Base-by-base conservation (phyloP, 306 rosid species). In the Malus orientalis region DNA sequence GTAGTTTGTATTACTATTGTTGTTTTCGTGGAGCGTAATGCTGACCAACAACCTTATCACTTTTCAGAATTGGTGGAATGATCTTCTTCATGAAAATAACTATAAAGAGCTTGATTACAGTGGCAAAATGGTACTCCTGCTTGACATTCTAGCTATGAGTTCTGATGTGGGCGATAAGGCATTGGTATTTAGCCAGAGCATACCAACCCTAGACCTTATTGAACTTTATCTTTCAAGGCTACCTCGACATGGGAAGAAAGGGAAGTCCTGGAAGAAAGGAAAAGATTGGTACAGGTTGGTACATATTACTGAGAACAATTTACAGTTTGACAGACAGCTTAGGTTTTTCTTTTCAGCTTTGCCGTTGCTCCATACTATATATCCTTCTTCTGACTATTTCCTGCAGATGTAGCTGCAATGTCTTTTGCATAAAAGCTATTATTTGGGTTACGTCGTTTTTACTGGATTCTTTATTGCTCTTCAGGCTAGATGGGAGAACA, bases 231-330 rank as follows among this genome's bases (percentile, higher is more conserved):
- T 95, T 70, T 91, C 97, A 76, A 89, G 83, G 81, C 81, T 89
- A 73, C 86, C 89, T 70, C 87, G 96, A 33, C 84, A 69, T 67
- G 91, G 91, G 78, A 89, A 84, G 84, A 84, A 67, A 59, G 93
- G 88, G 67, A 95, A 92, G 83, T 71, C 78, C 76, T 95, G 98
- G 97, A 95, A 89, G 90, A 95, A 92, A 79, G 90, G 96, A 70
- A 95, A 88, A 82, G 98, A 95, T 79, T 95, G 98, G 98, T 95
- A 88, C 85, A 92, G 98, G 98, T 95, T 64, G 78, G 97, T 83
- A 73, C 59, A 68, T 54, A 57, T 83, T 78, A 29, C 73, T 54
- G 36, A 45, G 76, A 58, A 55, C 32, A 69, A 74, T 66, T 82
- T 68, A 76, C 76, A 45, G 67, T 62, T 51, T 51, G 61, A 18